Percentiles rank a stretch among this genome's conserved stretches.
Evolutionary conservation across 192 early-diverging fungal species (phyloP).

Genomic region (Allomyces arbusculus): DNA sequence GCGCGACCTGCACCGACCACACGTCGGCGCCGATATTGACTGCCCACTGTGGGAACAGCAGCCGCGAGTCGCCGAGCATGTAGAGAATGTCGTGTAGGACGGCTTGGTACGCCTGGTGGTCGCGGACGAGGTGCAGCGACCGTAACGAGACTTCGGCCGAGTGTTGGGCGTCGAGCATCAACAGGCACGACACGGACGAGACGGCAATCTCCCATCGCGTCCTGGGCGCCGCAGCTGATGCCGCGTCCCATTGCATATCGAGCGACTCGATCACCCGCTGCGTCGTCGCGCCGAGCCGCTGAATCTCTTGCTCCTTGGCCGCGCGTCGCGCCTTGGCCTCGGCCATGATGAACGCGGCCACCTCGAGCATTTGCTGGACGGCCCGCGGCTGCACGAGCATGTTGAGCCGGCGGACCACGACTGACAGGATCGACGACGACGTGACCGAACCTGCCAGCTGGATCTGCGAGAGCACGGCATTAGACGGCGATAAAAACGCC

Average conservation of each 20-base stretch:
- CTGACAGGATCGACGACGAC: neutral
- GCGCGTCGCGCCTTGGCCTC: slow-evolving; percentile 30
- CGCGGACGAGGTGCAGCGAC: too few species aligned
- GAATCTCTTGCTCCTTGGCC: slow-evolving; percentile 15
- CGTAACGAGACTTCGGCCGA: neutral
- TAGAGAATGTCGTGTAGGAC: too few species aligned
- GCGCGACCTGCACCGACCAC: neutral
- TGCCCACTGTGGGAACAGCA: too few species aligned
- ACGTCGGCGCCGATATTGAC: neutral
- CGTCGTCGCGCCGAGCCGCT: slow-evolving; percentile 41
- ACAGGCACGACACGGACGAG: neutral
- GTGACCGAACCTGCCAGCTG: neutral
- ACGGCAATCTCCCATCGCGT: neutral
- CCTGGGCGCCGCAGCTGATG: too few species aligned
- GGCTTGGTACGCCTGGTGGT: too few species aligned
- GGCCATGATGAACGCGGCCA: slow-evolving; percentile 46
- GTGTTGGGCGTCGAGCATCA: neutral
- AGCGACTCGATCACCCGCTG: slow-evolving; percentile 41
- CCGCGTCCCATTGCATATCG: slow-evolving; percentile 16
- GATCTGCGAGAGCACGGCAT: neutral
- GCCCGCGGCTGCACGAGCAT: slow-evolving; percentile 49
- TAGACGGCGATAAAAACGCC: neutral
- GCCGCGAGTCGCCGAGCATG: too few species aligned
- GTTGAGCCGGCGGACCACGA: neutral
- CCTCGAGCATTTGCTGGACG: slow-evolving; percentile 35